Conservation (phyloP, 306 rosid species). For the Sphenostylis stenocarpa region DNA sequence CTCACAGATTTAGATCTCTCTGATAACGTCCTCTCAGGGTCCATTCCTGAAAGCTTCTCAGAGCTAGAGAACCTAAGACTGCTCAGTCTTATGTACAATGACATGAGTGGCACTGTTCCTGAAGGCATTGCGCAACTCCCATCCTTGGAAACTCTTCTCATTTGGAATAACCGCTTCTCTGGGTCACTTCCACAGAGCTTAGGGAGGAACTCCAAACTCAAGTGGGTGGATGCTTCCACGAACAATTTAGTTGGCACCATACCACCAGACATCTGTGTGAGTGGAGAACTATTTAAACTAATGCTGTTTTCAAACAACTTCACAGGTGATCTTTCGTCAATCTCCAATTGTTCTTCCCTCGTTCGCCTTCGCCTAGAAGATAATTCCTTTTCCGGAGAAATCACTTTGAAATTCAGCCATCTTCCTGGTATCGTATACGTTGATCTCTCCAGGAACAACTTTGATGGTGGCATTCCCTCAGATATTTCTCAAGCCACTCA, state of each 20-base stretch:
- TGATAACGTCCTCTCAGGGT: constrained; percentile 74
- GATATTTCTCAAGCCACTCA: constrained; percentile 62
- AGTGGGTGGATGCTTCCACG: constrained; percentile 84
- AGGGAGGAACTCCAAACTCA: constrained; percentile 76
- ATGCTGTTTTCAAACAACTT: constrained; percentile 86
- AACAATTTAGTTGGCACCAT: constrained; percentile 69
- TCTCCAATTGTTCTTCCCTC: constrained; percentile 78
- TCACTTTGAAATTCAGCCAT: constrained; percentile 60
- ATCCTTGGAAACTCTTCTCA: constrained; percentile 79
- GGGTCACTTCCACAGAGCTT: constrained; percentile 71
- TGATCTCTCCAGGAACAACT: constrained; percentile 71
- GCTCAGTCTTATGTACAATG: constrained; percentile 83
- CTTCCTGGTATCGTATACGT: constrained; percentile 65
- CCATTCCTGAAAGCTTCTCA: constrained; percentile 74
- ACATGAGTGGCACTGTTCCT: constrained; percentile 76
- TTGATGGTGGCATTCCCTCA: constrained; percentile 77
- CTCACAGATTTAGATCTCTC: constrained; percentile 81
- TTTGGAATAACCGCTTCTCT: constrained; percentile 77
- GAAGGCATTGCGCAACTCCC: constrained; percentile 71
- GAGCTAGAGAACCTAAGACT: constrained; percentile 66
- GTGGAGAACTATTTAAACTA: constrained; percentile 57
- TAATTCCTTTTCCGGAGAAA: constrained; percentile 67
- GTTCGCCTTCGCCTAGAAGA: constrained; percentile 91
- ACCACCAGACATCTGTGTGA: constrained; percentile 68
- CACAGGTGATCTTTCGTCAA: constrained; percentile 59